Base-by-base conservation (phyloP, 139 green algal species). In the Chlorella sp. region DNA sequence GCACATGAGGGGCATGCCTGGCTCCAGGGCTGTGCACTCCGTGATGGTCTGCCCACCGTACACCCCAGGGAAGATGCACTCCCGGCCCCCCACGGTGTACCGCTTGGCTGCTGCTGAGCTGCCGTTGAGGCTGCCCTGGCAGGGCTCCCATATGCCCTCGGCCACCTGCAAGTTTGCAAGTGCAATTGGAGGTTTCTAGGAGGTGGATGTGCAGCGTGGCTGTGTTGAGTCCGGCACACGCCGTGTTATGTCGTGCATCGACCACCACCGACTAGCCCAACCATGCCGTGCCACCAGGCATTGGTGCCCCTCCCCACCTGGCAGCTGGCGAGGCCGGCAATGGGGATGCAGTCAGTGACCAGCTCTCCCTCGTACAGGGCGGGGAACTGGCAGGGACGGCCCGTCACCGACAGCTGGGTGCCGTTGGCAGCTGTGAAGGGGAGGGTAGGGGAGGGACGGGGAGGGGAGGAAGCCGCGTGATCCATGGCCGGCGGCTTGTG, bases 341-440 rank as follows among this genome's bases (percentile, higher is more conserved):
- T 84, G 43, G 46, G 48, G 43, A 84, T 46, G 43, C 82, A 86
- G 43, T 86, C 73, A 13, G n/a, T 46, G 7, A 56, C 22, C 73
- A 86, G 19, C 43, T 67, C 34, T 14, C 82, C 82, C 19, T 68
- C 36, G 43, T 76, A 86, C 44, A 86, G 82, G 6, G 73, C 82
- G 2, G 82, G 82, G 70, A 86, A 80, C 58, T 60, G 32, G 82
- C 82, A 86, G 32, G 14, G 41, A 43, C 43, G 20, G 43, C 82
- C 82, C 24, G 36, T 58, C 3, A 82, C 60, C 20, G 72, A 67
- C 7, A 34, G 17, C 14, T 44, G 72, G 38, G 32, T 80, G 44
- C n/a, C n/a, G n/a, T 54, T 86, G 82, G 73, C 14, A 2, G n/a
- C 82, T 62, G 56, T 40, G 30, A 2, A 36, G 16, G 26, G 46